Percentiles rank a stretch among this genome's conserved stretches.
These are phyloP conservation scores for Boletellus sp. DNA, from an alignment of 768 basidiomycete species.

Conservation along the genomic window DNA sequence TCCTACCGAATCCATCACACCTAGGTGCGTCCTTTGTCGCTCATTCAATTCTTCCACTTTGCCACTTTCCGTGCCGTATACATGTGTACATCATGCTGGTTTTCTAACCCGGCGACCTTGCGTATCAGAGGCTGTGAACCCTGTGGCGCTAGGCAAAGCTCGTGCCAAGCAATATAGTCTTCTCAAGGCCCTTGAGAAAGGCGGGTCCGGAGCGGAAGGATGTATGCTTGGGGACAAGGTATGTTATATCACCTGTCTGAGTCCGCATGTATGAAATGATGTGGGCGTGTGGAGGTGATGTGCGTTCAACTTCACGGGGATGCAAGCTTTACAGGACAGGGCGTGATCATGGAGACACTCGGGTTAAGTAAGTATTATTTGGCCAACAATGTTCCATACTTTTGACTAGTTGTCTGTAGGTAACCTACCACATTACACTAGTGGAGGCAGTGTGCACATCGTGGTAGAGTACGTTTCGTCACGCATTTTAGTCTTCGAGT, in stretches of 20 bases:
- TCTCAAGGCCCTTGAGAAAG: slow-evolving; percentile 55
- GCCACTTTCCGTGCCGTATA: neutral
- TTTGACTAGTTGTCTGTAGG: slow-evolving; percentile 38
- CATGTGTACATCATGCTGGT: neutral
- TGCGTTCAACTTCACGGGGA: slow-evolving; percentile 91
- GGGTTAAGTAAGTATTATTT: slow-evolving; percentile 61
- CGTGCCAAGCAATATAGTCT: slow-evolving; percentile 87
- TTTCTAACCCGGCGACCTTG: neutral
- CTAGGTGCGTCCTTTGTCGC: slow-evolving; percentile 41
- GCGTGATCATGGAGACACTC: slow-evolving; percentile 83
- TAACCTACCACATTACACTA: slow-evolving; percentile 87
- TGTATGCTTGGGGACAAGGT: slow-evolving; percentile 34
- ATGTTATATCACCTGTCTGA: neutral
- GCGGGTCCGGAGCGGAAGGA: slow-evolving; percentile 15
- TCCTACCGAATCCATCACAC: slow-evolving; percentile 80
- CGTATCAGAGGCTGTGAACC: slow-evolving; percentile 73
- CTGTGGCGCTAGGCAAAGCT: slow-evolving; percentile 84
- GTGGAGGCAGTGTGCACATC: slow-evolving; percentile 85
- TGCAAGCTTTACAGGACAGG: slow-evolving; percentile 88
- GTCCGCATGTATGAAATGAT: slow-evolving; percentile 9
- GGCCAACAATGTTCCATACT: neutral
- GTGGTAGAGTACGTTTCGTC: slow-evolving; percentile 74
- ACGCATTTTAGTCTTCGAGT: neutral
- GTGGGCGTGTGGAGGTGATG: slow-evolving; percentile 58
- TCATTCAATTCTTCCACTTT: neutral